Base-by-base conservation (phyloP, 2,329 filamentous ascomycete species). In the Paecilomyces sp. region DNA sequence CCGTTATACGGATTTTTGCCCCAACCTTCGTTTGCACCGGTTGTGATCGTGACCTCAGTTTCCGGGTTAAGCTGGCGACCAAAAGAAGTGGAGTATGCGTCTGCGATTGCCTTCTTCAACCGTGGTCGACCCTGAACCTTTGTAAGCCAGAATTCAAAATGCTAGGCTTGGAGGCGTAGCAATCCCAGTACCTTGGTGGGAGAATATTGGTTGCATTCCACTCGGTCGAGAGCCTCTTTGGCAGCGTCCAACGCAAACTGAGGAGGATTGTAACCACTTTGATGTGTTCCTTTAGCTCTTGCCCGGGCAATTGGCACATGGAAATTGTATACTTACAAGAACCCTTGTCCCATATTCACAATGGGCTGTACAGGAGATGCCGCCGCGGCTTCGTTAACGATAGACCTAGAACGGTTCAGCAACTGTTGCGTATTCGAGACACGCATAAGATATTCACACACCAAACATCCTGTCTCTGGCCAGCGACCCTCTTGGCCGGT, bases 181-280 rank as follows among this genome's bases (percentile, higher is more conserved):
- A 15, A 33, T 31, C 18, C 36, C 15, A 47, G 55, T 74, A 83
- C 82, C 82, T 92, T 94, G 22, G 94, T 97, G 2, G 92, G 94
- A 24, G 92, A 93, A 82, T 99, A 99, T 81, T 99, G 94, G 76
- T 99, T 99, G 83, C 93, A 97, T 66, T 97, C 94, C 24, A 99
- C 93, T 57, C 86, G 84, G 71, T 96, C 88, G 57, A 99, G 83
- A 47, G 93, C 92, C 47, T 88, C 81, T 77, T 96, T 97, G 57
- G 94, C 94, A 51, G 94, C 94, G 67, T 96, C 85, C 64, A 97
- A 81, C 64, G 97, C 91, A 75, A 96, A 97, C 36, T 88, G 77
- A 7, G 93, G 93, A 59, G 93, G 93, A 72, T 97, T 97, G 76
- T 97, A 97, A 60, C 93, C 93, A 70, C 79, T 80, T 57, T 51